Base-by-base conservation (phyloP, 106 monocot genomes). In the Narthecium ossifragum region DNA sequence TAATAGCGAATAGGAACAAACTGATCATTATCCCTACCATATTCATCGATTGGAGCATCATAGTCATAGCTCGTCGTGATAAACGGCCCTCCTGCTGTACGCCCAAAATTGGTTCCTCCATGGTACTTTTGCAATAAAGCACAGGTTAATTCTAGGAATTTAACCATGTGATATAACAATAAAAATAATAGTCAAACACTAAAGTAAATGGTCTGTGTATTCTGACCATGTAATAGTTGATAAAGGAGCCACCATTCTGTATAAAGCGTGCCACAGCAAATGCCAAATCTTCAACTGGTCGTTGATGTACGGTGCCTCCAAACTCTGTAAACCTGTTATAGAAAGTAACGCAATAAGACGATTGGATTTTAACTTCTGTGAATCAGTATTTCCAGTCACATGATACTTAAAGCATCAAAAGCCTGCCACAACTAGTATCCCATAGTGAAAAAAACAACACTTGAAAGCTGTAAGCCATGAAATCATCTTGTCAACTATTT, bases 21-120 rank as follows among this genome's bases (percentile, higher is more conserved):
- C n/a, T n/a, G n/a, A n/a, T n/a, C n/a, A n/a, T 53, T 27, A 53
- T 33, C 21, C 74, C 56, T 56, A 94, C 93, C 93, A 68, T 80
- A 94, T 80, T 94, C 93, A 78, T 94, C 93, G 50, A 94, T 77
- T 46, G 93, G 93, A 50, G 93, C 93, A 75, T 94, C 89, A 73
- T 94, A 94, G 54, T 94, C 93, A 65, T 94, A 94, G 69, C 89
- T 89, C 10, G 93, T 94, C 60, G 93, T 94, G 58, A 94, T 86
- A 55, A 94, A 94, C 6, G 93, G 93, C 40, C 93, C 93, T n/a
- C 93, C 93, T 61, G 89, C 93, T 24, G 93, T 94, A 59, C 93
- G 81, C 26, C 85, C 93, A 65, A 94, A 94, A 60, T 94, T 94
- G 8, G 93, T 89, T 80, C 93, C 93, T 22, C 89, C 93, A 56